Evolutionary conservation across 2,329 filamentous ascomycete genomes (phyloP), one percentile per base, ranked within the genome.

Genomic region (Pezicula rhizophila): DNA sequence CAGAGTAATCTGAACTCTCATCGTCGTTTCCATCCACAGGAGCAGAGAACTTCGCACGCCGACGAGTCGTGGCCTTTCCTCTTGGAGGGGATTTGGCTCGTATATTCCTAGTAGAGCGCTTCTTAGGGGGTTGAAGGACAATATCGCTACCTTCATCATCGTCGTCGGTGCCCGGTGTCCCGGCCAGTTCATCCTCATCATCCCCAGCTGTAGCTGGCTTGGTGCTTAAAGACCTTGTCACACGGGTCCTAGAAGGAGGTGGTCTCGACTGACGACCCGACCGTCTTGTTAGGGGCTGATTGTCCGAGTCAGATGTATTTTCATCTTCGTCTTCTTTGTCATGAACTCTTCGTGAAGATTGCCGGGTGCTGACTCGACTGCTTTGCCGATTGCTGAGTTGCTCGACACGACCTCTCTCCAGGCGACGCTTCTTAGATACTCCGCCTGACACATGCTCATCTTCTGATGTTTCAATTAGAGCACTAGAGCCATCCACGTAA

Each of bases 111-210:
- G 31, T 44, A 8, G 46, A 23, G 40, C 44, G 37, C 17, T 48
- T 51, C 46, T 54, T 52, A 11, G 38, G 34, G 17, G 51, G 42
- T 14, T 85, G 79, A 37, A 86, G 78, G 49, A 80, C 68, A 18
- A 66, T 68, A 1, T 75, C 70, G 2, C 68, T 67, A 53, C 85
- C 83, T 47, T 72, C 63, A 40, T 53, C 59, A n/a, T 58, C 55
- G 5, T 54, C 49, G 14, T 53, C 40, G 15, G 11, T 42, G 5
- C 25, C 40, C n/a, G 20, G 40, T 20, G 28, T 25, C 8, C 52
- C 52, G 33, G 56, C 54, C 23, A 60, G 51, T 41, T 64, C 59
- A 42, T 61, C 60, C 3, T 49, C 49, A 5, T 58, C 52, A n/a
- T 52, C 52, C 12, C 57, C 52, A 18, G 46, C 37, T 14, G 45